A percentile compares a stretch with the other conserved stretches of the same genome.
Conservation (phyloP, 2,329 filamentous ascomycete species). For the Fusarium sp. region DNA sequence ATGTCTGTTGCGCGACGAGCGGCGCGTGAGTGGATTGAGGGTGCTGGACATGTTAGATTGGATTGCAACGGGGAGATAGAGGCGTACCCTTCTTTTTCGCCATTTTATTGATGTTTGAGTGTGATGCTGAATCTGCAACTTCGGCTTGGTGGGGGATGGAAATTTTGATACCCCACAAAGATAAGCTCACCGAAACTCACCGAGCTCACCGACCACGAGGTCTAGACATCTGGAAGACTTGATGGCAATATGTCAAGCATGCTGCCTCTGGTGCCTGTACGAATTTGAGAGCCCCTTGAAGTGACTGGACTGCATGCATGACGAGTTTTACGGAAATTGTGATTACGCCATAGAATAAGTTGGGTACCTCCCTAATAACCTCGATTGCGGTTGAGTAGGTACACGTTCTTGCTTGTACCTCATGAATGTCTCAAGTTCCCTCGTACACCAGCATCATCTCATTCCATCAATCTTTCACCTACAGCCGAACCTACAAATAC, state of each 20-base stretch:
- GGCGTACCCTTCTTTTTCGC: slow-evolving; percentile 45
- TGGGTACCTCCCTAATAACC: too few relatives aligned
- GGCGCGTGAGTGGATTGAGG: slow-evolving; percentile 77
- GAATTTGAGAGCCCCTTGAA: background rate
- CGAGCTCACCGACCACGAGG: slow-evolving; percentile 26
- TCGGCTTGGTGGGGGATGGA: slow-evolving; percentile 38
- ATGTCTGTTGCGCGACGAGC: slow-evolving; percentile 77
- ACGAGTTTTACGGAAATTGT: background rate
- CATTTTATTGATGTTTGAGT: slow-evolving; percentile 38
- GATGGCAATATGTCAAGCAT: background rate
- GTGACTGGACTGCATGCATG: rapidly evolving
- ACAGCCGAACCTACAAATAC: background rate
- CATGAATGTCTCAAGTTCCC: slow-evolving; percentile 12
- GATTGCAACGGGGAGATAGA: rapidly evolving
- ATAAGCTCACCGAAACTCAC: slow-evolving; percentile 38
- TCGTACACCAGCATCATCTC: background rate
- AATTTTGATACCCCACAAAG: slow-evolving; percentile 44
- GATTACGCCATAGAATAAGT: background rate
- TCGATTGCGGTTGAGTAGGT: too few relatives aligned
- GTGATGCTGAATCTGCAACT: slow-evolving; percentile 28
- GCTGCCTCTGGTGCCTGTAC: too few relatives aligned
- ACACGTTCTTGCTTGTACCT: background rate
- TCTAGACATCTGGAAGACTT: background rate
- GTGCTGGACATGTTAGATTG: slow-evolving; percentile 53
- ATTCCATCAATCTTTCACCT: background rate